These are phyloP conservation scores for Alternaria brassicae DNA, from an alignment of 2,329 filamentous ascomycete species.

Conservation along the genomic window DNA sequence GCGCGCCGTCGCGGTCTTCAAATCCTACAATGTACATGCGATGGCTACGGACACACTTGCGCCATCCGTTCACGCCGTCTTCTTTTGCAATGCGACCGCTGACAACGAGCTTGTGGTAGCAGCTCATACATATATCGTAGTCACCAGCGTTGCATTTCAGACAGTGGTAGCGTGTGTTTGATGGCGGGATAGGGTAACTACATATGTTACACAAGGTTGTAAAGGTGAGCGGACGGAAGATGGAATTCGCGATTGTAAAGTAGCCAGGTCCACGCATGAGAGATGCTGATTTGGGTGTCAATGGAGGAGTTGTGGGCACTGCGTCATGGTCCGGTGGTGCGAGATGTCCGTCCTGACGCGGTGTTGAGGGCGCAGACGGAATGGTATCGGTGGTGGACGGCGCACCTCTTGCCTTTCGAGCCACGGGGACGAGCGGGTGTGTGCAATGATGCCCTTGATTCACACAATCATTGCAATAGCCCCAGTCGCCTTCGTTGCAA, in stretches of 20 bases:
- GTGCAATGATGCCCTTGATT: slow-evolving; percentile 82
- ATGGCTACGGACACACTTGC: slow-evolving; percentile 79
- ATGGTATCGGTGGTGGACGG: slow-evolving; percentile 9
- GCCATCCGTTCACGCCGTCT: slow-evolving; percentile 82
- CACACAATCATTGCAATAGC: slow-evolving; percentile 87
- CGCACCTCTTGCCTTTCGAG: slow-evolving; percentile 59
- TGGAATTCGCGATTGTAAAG: slow-evolving; percentile 43
- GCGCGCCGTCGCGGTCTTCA: slow-evolving; percentile 70
- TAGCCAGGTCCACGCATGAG: slow-evolving; percentile 48
- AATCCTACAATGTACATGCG: slow-evolving; percentile 85
- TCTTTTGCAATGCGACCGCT: slow-evolving; percentile 72
- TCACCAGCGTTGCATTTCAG: slow-evolving; percentile 78
- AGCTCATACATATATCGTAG: slow-evolving; percentile 82
- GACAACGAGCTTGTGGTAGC: slow-evolving; percentile 73
- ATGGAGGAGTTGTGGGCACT: slow-evolving; percentile 44
- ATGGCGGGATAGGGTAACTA: slow-evolving; percentile 72
- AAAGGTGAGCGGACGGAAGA: slow-evolving; percentile 74
- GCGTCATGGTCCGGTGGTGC: slow-evolving; percentile 35
- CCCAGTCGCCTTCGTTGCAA: slow-evolving; percentile 95
- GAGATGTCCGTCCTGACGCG: slow-evolving; percentile 32
- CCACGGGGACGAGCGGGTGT: slow-evolving; percentile 79
- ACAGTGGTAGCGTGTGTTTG: slow-evolving; percentile 79
- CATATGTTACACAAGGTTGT: slow-evolving; percentile 82
- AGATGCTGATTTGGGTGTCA: slow-evolving; percentile 54
- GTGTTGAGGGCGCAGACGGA: slow-evolving; percentile 24